Conservation (phyloP, 2,329 filamentous ascomycete genomes). For the Phyllosticta capitalensis region DNA sequence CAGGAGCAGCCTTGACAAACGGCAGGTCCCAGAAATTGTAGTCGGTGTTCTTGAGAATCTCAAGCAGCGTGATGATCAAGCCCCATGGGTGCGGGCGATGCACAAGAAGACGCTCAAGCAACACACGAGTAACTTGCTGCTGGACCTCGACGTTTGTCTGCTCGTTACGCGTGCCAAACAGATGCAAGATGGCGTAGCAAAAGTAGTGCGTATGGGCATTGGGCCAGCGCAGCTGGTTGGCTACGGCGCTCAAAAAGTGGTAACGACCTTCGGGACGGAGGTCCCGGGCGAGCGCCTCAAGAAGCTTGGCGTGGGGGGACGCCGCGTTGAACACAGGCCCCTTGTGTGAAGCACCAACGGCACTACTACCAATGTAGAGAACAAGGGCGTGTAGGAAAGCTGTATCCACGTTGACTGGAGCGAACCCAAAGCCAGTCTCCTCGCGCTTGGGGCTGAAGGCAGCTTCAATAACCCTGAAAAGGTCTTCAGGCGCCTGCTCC, state of each 20-base stretch:
- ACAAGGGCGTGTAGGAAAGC: conserved; percentile 71
- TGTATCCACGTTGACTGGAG: conserved; percentile 59
- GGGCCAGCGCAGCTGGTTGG: conserved; percentile 85
- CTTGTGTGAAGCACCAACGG: conserved; percentile 51
- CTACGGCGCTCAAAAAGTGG: conserved; percentile 71
- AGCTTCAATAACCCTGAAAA: conserved; percentile 67
- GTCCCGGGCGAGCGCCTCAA: conserved; percentile 69
- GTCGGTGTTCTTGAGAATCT: conserved; percentile 83
- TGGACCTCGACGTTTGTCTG: conserved; percentile 65
- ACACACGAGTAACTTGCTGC: conserved; percentile 79
- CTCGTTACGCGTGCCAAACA: conserved; percentile 60
- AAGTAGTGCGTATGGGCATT: conserved; percentile 91
- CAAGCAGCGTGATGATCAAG: conserved; percentile 74
- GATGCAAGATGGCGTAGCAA: conserved; percentile 70
- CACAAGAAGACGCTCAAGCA: conserved; percentile 79
- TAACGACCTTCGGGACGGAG: conserved; percentile 72
- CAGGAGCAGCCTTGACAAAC: conserved; percentile 81
- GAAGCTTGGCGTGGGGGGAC: conserved; percentile 58
- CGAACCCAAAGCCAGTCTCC: conserved; percentile 56
- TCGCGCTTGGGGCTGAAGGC: conserved; percentile 52
- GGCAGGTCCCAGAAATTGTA: conserved; percentile 89
- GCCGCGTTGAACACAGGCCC: conserved; percentile 55
- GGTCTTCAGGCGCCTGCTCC: conserved; percentile 59
- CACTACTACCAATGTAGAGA: conserved; percentile 69
- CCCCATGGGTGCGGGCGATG: conserved; percentile 96